phyloP scores from a whole-genome alignment of 805 yeast species.

The Candida ponderosae region DNA sequence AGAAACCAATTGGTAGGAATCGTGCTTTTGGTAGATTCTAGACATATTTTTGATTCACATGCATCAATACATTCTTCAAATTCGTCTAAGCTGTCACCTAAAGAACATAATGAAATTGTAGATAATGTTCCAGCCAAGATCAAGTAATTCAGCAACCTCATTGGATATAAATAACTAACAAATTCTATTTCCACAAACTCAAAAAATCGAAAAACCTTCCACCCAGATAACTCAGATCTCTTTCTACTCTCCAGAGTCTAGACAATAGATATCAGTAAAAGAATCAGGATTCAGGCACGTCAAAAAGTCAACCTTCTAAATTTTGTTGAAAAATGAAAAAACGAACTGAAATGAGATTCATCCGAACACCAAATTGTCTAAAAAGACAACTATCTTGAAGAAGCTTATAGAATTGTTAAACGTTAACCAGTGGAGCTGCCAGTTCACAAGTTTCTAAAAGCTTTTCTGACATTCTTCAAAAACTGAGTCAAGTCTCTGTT shows the following conservation, averaged over 20 bases:
- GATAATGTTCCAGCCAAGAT: background rate
- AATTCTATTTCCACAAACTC: background rate
- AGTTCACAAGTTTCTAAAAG: slow-evolving; percentile 9
- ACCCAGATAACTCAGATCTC: background rate
- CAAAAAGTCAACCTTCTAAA: no score
- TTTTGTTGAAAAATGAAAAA: no score
- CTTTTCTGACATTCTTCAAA: slow-evolving; percentile 12
- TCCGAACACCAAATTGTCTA: no score
- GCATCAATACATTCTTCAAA: slow-evolving; percentile 3
- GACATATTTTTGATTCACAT: slow-evolving; percentile 3
- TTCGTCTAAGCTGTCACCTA: slow-evolving; percentile 8
- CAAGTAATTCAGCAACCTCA: background rate
- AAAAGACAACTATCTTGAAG: no score
- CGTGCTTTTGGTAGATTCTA: background rate
- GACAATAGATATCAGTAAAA: no score
- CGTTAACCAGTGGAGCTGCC: no score
- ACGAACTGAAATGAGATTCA: no score
- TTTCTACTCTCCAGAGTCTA: no score
- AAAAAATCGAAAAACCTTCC: background rate
- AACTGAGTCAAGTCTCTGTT: slow-evolving; percentile 14
- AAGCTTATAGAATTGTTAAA: no score
- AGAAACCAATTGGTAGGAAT: no score
- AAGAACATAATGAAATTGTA: slow-evolving; percentile 1
- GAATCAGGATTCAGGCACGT: no score
- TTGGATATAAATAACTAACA: background rate